These are phyloP conservation scores for Penicillium daleae DNA, from an alignment of 495 filamentous ascomycete genomes.

Conservation along the genomic window DNA sequence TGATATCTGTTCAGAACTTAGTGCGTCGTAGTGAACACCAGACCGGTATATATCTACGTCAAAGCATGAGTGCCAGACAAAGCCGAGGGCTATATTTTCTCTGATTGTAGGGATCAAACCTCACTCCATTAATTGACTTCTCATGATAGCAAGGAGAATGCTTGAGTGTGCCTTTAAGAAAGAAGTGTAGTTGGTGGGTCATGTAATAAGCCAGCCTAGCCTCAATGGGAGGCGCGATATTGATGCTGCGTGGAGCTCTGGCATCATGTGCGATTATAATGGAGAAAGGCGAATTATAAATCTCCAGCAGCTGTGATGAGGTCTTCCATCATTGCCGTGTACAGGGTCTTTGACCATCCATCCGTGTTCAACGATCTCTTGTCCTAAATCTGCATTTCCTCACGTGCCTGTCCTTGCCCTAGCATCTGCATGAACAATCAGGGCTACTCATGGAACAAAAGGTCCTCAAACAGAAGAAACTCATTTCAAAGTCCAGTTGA, in stretches of 20 bases:
- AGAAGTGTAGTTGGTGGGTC: neutral
- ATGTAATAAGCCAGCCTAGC: neutral
- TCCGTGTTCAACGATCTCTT: neutral
- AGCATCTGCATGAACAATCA: neutral
- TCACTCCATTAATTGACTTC: neutral
- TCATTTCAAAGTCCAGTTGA: too few species aligned
- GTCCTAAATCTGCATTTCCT: neutral
- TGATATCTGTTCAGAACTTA: neutral
- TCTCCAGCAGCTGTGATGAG: neutral
- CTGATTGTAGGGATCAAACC: neutral
- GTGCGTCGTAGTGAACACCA: neutral
- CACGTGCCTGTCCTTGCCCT: neutral
- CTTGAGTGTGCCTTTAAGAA: neutral
- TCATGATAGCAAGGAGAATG: neutral
- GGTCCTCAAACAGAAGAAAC: too few species aligned
- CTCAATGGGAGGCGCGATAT: neutral
- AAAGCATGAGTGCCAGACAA: neutral
- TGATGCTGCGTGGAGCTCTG: neutral
- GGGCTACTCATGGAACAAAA: neutral
- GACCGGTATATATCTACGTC: neutral
- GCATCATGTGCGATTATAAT: neutral
- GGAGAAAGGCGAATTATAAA: neutral
- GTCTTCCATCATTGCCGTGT: too few species aligned
- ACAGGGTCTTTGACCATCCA: neutral
- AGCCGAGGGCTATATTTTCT: neutral